A percentile compares a stretch with the other conserved stretches of the same genome.
These are phyloP conservation scores for Globisporangium emineosum DNA, from an alignment of 352 stramenopile species.

Conservation along the genomic window DNA sequence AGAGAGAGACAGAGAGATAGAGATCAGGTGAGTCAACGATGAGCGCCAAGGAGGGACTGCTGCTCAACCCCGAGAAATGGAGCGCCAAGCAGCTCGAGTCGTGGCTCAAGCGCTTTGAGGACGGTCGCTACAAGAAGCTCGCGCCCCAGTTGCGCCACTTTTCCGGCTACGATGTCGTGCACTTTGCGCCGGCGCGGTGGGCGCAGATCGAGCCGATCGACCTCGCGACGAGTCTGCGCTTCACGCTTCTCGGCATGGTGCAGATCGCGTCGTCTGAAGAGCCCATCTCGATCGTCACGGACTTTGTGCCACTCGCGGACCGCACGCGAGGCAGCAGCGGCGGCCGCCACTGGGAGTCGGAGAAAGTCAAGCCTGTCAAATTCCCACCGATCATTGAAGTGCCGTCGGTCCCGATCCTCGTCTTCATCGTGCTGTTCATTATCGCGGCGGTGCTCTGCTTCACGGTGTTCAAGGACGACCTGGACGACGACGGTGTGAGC, in stretches of 20 bases:
- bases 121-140: constrained; percentile 64
- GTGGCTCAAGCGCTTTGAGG: constrained; percentile 75
- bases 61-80: constrained; percentile 82
- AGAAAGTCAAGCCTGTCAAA: constrained; percentile 46
- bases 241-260: constrained; percentile 84
- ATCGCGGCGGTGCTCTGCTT: constrained; percentile 62
- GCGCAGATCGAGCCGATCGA: constrained; percentile 50
- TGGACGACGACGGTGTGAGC: constrained; percentile 53
- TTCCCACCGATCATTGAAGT: constrained; percentile 84
- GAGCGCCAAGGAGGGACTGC: constrained; percentile 88
- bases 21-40: constrained; percentile 34
- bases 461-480: constrained; percentile 60
- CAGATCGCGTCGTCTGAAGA: constrained; percentile 70
- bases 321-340: constrained; percentile 15
- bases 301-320: constrained; percentile 59
- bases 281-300: constrained; percentile 67
- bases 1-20: neutral
- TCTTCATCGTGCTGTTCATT: constrained; percentile 51
- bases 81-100: constrained; percentile 71
- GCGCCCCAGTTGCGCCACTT: constrained; percentile 47
- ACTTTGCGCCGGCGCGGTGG: constrained; percentile 64
- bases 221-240: constrained; percentile 75
- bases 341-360: constrained; percentile 19
- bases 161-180: constrained; percentile 63
- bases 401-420: constrained; percentile 52